Evolutionary conservation across 169 alveolate genomes (phyloP).

Genomic region (Theileria annulata): DNA sequence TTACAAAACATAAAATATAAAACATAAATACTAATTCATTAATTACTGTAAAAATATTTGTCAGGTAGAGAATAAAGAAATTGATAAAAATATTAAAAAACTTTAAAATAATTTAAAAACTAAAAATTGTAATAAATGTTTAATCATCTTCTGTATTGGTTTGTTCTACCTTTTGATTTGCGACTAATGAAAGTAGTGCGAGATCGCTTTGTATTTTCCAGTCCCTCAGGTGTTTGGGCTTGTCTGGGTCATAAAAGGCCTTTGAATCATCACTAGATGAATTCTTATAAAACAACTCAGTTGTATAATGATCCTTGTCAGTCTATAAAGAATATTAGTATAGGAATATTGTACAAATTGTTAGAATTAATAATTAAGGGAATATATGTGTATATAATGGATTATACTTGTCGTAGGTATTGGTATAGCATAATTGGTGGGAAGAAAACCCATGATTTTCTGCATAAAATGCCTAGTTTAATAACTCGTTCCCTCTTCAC

Average conservation of each 20-base stretch:
- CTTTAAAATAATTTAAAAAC: slow-evolving; percentile 1
- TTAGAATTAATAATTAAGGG: too few relatives aligned
- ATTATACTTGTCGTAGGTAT: slow-evolving; percentile 78
- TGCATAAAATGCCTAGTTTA: slow-evolving; percentile 60
- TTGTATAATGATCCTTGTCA: slow-evolving; percentile 71
- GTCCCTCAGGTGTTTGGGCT: slow-evolving; percentile 56
- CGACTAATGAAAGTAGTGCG: slow-evolving; percentile 72
- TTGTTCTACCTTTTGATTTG: slow-evolving; percentile 40
- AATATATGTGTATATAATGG: not conserved
- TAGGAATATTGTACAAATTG: not conserved
- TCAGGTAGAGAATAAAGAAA: slow-evolving; percentile 9
- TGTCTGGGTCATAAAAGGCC: slow-evolving; percentile 64
- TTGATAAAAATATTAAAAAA: slow-evolving; percentile 1
- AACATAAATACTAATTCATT: not conserved
- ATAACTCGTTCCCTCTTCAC: slow-evolving; percentile 48
- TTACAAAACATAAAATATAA: not conserved
- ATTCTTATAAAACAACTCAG: slow-evolving; percentile 70
- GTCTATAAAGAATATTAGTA: slow-evolving; percentile 25
- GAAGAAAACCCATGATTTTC: slow-evolving; percentile 69
- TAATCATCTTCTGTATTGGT: not conserved
- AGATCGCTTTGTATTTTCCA: slow-evolving; percentile 77
- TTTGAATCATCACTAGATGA: slow-evolving; percentile 43
- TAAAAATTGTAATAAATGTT: not conserved
- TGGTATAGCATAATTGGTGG: slow-evolving; percentile 82
- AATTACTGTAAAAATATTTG: not conserved